Evolutionary conservation across 2,329 filamentous ascomycete genomes (phyloP).

Genomic region (Dactylellina sp.): DNA sequence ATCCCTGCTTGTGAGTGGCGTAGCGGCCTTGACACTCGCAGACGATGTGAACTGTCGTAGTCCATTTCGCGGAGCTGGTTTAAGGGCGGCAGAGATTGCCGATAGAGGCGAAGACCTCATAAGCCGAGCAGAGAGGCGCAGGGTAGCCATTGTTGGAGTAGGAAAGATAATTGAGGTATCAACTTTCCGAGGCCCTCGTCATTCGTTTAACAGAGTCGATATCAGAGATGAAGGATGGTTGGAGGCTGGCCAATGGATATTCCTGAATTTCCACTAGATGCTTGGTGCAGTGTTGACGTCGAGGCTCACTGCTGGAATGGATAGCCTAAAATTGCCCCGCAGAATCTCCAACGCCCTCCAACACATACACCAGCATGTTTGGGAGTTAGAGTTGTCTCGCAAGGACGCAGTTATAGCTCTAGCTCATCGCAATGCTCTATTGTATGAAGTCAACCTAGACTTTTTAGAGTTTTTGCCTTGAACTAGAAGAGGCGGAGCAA

Average conservation of each 20-base stretch:
- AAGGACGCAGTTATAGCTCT: too few species aligned
- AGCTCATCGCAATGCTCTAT: too few species aligned
- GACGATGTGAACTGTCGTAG: constrained; percentile 52
- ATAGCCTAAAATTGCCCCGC: constrained; percentile 31
- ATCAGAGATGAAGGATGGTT: constrained; percentile 7
- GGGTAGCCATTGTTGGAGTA: constrained; percentile 45
- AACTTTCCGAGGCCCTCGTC: constrained; percentile 29
- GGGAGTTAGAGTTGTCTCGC: too few species aligned
- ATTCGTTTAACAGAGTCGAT: constrained; percentile 30
- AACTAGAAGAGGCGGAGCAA: too few species aligned
- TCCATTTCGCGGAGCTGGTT: constrained; percentile 38
- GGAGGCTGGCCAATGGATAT: constrained; percentile 47
- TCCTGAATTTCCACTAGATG: constrained; percentile 36
- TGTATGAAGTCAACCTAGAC: too few species aligned
- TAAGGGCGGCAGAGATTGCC: constrained; percentile 29
- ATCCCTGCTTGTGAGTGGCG: constrained; percentile 31
- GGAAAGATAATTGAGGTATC: constrained; percentile 15
- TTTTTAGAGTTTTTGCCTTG: too few species aligned
- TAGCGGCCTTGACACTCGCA: constrained; percentile 20
- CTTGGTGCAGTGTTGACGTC: constrained; percentile 55
- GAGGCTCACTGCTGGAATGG: constrained; percentile 10
- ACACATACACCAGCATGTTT: constrained; percentile 18
- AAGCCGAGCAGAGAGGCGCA: constrained; percentile 43
- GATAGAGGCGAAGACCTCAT: constrained; percentile 49
- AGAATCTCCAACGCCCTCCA: constrained; percentile 24